Conservation (phyloP, 1,139 yeast genomes). For the Debaryomycetaceae sp. region DNA sequence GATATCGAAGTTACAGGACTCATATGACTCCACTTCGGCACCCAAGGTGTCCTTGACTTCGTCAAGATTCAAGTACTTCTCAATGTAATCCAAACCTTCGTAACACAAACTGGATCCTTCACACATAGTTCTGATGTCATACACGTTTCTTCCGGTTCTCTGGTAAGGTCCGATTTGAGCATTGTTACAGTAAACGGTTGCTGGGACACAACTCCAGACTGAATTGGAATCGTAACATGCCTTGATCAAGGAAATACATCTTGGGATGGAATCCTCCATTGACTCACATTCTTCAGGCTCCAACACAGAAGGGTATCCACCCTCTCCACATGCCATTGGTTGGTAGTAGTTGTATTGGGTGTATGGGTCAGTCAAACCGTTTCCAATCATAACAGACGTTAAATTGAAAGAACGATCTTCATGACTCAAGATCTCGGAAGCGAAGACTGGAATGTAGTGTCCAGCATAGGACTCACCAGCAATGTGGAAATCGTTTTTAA, state of each 20-base stretch:
- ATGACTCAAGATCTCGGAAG: constrained; percentile 64
- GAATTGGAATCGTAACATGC: constrained; percentile 51
- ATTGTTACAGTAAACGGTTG: constrained; percentile 35
- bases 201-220: constrained; percentile 53
- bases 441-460: constrained; percentile 79
- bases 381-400: constrained; percentile 73
- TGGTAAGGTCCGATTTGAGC: constrained; percentile 50
- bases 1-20: constrained; percentile 57
- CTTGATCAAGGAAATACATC: constrained; percentile 50
- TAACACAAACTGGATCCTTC: constrained; percentile 54
- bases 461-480: constrained; percentile 91
- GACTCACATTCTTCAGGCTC: constrained; percentile 57
- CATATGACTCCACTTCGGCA: constrained; percentile 51
- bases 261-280: constrained; percentile 51
- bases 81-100: constrained; percentile 51
- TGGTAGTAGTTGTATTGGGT: constrained; percentile 66
- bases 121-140: constrained; percentile 66
- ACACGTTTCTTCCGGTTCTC: constrained; percentile 62
- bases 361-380: constrained; percentile 77
- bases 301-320: constrained; percentile 70
- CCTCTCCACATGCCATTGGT: constrained; percentile 84
- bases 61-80: constrained; percentile 55
- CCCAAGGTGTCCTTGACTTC: constrained; percentile 62
- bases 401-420: constrained; percentile 67
- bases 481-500: constrained; percentile 64